Conservation (phyloP, 2,329 filamentous ascomycete genomes). For the Neonectria magnoliae region DNA sequence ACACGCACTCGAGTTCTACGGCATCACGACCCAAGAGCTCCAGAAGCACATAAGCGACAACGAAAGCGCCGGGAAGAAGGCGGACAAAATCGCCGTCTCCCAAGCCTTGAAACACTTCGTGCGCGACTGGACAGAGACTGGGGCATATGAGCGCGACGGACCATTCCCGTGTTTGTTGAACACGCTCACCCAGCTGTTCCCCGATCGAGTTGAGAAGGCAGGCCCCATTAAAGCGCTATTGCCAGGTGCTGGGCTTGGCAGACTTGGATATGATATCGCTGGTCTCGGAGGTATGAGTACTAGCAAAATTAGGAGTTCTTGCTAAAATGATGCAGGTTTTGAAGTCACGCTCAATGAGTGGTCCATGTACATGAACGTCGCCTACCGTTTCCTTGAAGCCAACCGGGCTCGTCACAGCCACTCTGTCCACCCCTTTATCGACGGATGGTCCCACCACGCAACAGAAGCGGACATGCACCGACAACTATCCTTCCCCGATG, state of each 20-base stretch:
- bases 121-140: constrained; percentile 64
- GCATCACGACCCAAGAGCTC: constrained; percentile 55
- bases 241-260: constrained; percentile 63
- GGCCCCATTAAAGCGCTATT: constrained; percentile 54
- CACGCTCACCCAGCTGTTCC: constrained; percentile 47
- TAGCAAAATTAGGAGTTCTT: neutral
- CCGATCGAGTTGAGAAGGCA: constrained; percentile 26
- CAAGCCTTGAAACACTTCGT: constrained; percentile 68
- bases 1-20: constrained; percentile 58
- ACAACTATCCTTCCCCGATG: constrained; percentile 57
- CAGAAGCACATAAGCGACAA: constrained; percentile 52
- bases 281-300: constrained; percentile 48
- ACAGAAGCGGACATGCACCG: constrained; percentile 59
- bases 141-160: constrained; percentile 55
- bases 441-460: constrained; percentile 66
- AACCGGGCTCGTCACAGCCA: constrained; percentile 39
- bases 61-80: constrained; percentile 49
- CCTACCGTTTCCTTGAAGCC: constrained; percentile 59
- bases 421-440: constrained; percentile 61
- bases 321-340: constrained; percentile 48
- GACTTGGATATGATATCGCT: constrained; percentile 62
- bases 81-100: constrained; percentile 59
- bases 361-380: constrained; percentile 66
- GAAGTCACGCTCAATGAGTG: constrained; percentile 67
- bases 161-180: constrained; percentile 53